A percentile compares a stretch with the other conserved stretches of the same genome.
These are phyloP conservation scores for Crucihimalaya himalaica DNA, from an alignment of 345 rosid genomes.

Conservation along the genomic window DNA sequence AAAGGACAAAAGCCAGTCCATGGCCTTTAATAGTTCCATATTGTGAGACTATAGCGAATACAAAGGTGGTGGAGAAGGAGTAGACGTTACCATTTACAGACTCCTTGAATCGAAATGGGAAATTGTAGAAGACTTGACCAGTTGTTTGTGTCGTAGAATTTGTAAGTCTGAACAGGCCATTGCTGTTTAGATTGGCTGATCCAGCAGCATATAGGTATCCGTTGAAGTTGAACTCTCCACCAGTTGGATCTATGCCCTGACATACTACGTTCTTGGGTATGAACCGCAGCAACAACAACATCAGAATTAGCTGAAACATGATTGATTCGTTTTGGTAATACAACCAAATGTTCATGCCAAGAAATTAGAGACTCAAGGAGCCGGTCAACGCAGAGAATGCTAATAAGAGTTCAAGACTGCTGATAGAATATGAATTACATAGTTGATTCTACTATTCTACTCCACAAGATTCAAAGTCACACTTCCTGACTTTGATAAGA, in stretches of 20 bases:
- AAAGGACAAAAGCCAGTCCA: slow-evolving; percentile 31
- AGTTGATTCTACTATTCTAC: too few relatives aligned
- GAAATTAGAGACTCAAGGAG: too few relatives aligned
- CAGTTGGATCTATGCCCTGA: neutral
- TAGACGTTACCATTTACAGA: neutral
- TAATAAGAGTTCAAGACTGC: too few relatives aligned
- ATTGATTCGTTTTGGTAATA: too few relatives aligned
- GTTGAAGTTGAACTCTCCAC: slow-evolving; percentile 41
- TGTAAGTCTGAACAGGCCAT: slow-evolving; percentile 20
- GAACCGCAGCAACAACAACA: too few relatives aligned
- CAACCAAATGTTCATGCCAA: too few relatives aligned
- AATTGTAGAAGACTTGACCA: slow-evolving; percentile 47
- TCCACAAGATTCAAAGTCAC: too few relatives aligned
- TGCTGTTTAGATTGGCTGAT: slow-evolving; percentile 35
- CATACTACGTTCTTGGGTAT: too few relatives aligned
- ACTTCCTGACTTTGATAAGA: neutral
- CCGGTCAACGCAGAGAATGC: too few relatives aligned
- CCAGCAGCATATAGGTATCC: slow-evolving; percentile 38
- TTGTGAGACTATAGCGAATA: neutral
- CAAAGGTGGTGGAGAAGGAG: slow-evolving; percentile 33
- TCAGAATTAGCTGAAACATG: too few relatives aligned
- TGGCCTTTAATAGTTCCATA: neutral
- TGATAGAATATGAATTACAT: too few relatives aligned
- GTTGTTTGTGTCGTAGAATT: slow-evolving; percentile 17
- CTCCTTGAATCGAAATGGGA: slow-evolving; percentile 44